These are phyloP conservation scores for Cercospora sojina DNA, from an alignment of 2,329 filamentous ascomycete species.

Conservation along the genomic window DNA sequence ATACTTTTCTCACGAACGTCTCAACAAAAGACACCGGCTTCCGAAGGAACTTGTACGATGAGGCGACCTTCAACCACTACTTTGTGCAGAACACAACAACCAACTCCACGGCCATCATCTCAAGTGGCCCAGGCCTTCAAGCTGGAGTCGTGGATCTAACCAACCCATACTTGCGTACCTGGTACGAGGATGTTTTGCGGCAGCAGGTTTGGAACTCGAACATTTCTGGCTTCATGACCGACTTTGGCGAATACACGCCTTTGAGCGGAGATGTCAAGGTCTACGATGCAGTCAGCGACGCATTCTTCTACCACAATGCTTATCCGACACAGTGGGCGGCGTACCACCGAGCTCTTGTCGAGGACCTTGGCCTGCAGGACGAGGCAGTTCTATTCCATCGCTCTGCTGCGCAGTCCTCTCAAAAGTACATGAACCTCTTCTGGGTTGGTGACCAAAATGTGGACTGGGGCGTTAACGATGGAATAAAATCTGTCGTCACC, in stretches of 20 bases:
- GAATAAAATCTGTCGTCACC: conserved; percentile 40
- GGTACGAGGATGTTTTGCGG: conserved; percentile 39
- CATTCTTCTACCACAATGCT: conserved; percentile 40
- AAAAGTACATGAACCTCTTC: conserved; percentile 41
- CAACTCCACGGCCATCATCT: conserved; percentile 38
- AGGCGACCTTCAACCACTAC: conserved; percentile 35
- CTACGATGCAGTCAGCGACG: conserved; percentile 33
- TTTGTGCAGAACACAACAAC: conserved; percentile 41
- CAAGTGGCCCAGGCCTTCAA: conserved; percentile 40
- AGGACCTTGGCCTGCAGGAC: conserved; percentile 32
- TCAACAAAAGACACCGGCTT: conserved; percentile 38
- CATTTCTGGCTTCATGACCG: conserved; percentile 40
- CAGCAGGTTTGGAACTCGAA: conserved; percentile 40
- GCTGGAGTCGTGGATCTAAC: conserved; percentile 42
- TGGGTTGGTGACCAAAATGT: conserved; percentile 43
- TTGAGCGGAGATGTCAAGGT: conserved; percentile 35
- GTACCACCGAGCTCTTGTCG: conserved; percentile 36
- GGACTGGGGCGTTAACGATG: conserved; percentile 39
- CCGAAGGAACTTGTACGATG: conserved; percentile 36
- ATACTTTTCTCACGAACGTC: conserved; percentile 40
- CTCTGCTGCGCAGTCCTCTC: conserved; percentile 37
- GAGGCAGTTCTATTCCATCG: conserved; percentile 41
- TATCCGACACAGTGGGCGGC: conserved; percentile 40
- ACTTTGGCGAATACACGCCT: conserved; percentile 41
- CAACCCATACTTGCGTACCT: conserved; percentile 35